Conservation (phyloP, 768 basidiomycete species). For the Dioszegia hungarica region DNA sequence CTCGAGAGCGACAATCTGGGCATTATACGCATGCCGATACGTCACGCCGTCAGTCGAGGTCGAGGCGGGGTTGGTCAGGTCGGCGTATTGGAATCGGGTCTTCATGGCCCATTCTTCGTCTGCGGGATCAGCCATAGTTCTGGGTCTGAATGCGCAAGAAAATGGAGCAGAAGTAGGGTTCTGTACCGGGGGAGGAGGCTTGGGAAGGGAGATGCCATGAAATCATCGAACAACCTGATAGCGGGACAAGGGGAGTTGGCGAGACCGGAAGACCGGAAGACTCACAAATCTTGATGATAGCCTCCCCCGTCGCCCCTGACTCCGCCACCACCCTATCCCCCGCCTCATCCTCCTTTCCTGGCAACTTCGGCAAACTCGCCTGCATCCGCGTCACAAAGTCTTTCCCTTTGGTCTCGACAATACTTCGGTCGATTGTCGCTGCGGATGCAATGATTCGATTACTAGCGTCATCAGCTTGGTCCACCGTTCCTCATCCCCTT, state of each 20-base stretch:
- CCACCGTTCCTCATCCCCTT: background rate
- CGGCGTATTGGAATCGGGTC: conserved; percentile 85
- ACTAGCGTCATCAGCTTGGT: conserved; percentile 27
- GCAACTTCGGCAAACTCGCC: conserved; percentile 68
- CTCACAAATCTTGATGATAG: conserved; percentile 58
- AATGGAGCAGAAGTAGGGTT: too few species aligned
- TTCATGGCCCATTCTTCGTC: conserved; percentile 77
- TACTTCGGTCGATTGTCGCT: conserved; percentile 76
- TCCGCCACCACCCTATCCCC: conserved; percentile 47
- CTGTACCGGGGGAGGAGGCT: too few species aligned
- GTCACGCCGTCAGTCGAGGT: background rate
- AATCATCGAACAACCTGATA: too few species aligned
- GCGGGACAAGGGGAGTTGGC: too few species aligned
- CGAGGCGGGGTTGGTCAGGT: conserved; percentile 58
- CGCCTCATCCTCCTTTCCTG: conserved; percentile 35
- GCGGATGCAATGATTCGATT: conserved; percentile 77
- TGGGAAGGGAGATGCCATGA: too few species aligned
- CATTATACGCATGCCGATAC: conserved; percentile 27
- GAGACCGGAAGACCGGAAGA: background rate
- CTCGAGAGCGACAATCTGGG: background rate
- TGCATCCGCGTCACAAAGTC: conserved; percentile 76
- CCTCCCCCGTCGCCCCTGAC: conserved; percentile 63
- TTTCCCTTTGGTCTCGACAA: conserved; percentile 83
- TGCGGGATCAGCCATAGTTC: conserved; percentile 14
- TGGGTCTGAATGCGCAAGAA: too few species aligned